Percentiles rank a stretch among this genome's conserved stretches.
Conservation (phyloP, 202 grass and related monocot species). For the Carex arenaria region DNA sequence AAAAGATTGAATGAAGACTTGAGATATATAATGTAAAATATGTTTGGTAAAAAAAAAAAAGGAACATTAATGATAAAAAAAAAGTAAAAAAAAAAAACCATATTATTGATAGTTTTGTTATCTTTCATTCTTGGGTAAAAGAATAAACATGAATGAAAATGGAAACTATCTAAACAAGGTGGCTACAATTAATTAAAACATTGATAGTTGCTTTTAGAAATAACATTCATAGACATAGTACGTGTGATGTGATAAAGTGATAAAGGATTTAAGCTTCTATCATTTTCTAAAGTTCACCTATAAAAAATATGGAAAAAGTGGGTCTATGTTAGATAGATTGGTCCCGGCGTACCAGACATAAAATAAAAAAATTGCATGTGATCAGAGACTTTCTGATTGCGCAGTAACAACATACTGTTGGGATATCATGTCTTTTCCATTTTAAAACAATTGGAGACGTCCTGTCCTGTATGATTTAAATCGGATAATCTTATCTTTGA, state of each 20-base stretch:
- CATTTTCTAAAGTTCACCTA: neutral
- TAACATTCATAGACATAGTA: neutral
- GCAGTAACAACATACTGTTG: conserved; percentile 16
- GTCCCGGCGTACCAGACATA: conserved; percentile 23
- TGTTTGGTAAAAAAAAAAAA: neutral
- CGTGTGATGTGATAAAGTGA: neutral
- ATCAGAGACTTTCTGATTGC: conserved; percentile 10
- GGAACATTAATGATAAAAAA: neutral
- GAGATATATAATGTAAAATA: neutral
- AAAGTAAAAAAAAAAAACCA: neutral
- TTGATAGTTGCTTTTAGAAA: neutral
- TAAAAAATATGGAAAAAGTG: neutral
- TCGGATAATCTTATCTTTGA: neutral
- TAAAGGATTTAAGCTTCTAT: conserved; percentile 1
- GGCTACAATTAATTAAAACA: neutral
- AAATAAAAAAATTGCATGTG: conserved; percentile 9
- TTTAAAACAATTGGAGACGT: neutral
- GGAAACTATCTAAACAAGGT: neutral
- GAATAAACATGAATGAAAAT: neutral
- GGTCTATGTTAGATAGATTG: conserved; percentile 11
- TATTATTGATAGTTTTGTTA: neutral
- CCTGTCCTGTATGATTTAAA: neutral
- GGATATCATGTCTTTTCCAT: neutral
- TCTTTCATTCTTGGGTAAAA: neutral
- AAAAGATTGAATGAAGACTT: neutral